phyloP scores from a whole-genome alignment of 352 stramenopile species.

The Phytophthora pinifolia region DNA sequence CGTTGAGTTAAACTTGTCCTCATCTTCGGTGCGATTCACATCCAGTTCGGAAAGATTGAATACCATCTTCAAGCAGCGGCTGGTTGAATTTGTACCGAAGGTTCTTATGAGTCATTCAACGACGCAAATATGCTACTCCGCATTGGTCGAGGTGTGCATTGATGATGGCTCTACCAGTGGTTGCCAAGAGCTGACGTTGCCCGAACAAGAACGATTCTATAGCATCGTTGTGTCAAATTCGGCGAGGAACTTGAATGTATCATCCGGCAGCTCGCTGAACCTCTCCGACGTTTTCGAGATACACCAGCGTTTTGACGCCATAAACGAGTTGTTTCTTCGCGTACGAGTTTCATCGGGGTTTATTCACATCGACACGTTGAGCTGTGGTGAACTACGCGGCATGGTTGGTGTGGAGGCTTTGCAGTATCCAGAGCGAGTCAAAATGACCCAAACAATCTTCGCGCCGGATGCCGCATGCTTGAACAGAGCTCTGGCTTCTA shows the following conservation, averaged over 20 bases:
- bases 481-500: slow-evolving; percentile 19
- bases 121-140: slow-evolving; percentile 5
- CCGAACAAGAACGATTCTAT: slow-evolving; percentile 21
- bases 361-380: slow-evolving; percentile 10
- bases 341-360: slow-evolving; percentile 20
- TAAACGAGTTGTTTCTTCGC: slow-evolving; percentile 19
- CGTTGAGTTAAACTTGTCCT: slow-evolving; percentile 7
- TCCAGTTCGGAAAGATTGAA: slow-evolving; percentile 34
- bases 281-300: slow-evolving; percentile 25
- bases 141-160: slow-evolving; percentile 28
- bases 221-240: slow-evolving; percentile 6
- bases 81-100: slow-evolving; percentile 27
- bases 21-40: slow-evolving; percentile 17
- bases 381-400: slow-evolving; percentile 14
- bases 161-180: slow-evolving; percentile 21
- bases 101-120: neutral
- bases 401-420: neutral
- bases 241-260: slow-evolving; percentile 8
- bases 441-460: slow-evolving; percentile 9
- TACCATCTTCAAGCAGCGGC: slow-evolving; percentile 25
- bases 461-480: slow-evolving; percentile 27
- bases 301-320: slow-evolving; percentile 12
- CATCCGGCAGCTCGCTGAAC: slow-evolving; percentile 11
- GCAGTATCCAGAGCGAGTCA: slow-evolving; percentile 1
- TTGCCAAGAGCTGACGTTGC: slow-evolving; percentile 30